Evolutionary conservation across 176 grass and related monocot genomes (phyloP), one percentile per base, ranked within the genome.

Genomic region (Dendrocalamus sinicus): DNA sequence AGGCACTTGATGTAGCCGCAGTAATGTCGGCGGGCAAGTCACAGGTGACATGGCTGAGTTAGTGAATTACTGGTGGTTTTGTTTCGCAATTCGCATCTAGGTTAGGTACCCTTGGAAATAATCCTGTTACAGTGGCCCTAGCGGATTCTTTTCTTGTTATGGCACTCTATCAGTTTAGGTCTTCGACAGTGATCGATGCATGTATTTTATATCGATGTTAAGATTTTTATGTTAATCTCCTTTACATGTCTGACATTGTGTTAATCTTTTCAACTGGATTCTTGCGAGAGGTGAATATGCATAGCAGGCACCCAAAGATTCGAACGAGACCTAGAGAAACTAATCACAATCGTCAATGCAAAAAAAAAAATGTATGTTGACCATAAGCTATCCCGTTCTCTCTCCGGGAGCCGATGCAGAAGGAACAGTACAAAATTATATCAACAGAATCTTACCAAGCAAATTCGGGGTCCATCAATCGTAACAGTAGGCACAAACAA

Each of bases 1-100:
- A 89, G 40, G 72, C 6, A 24, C 55, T 41, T 90, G 46, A 66
- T 22, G 28, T 53, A 58, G 19, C 11, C 2, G 37, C 73, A 68
- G 61, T 40, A 44, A 30, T 10, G 61, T 6, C 22, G 24, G 60
- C 60, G 22, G 58, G 22, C 22, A 22, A 4, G 55, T 9, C 8
- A 9, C 19, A 20, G 55, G 55, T 58, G 20, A 58, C 58, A 61
- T 12, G 58, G 58, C 58, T 17, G 22, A 48, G 11, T 48, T 48
- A 3, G 14, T 53, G 51, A 28, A 63, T 63, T n/a, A 14, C 4
- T 14, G 14, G 60, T 13, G 0, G 80, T 20, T 59, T 16, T 41
- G 61, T 80, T 67, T 65, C 45, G 26, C 17, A 51, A 67, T 30
- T 80, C 44, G 16, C 41, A 61, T 13, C 59, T 50, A 48, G 23